phyloP scores from a whole-genome alignment of 2,329 filamentous ascomycete species.

The Nothomitra cinnamomea region DNA sequence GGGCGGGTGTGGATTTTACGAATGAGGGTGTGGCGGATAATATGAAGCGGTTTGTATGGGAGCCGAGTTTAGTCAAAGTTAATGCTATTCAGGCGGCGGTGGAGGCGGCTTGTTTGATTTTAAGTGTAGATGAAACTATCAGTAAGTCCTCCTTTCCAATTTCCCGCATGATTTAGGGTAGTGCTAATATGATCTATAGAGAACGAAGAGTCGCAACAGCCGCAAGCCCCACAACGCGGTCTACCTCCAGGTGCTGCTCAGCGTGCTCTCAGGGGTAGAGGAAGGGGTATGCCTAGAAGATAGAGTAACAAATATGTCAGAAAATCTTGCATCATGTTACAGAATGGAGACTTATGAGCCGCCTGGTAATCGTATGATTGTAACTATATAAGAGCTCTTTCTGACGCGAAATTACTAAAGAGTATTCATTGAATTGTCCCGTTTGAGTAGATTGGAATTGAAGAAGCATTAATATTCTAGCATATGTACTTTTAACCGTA shows the following conservation, averaged over 20 bases:
- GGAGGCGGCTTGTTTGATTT: constrained; percentile 85
- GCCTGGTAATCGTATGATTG: too few species aligned
- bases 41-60: constrained; percentile 93
- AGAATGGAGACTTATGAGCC: neutral
- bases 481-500: too few species aligned
- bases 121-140: constrained; percentile 96
- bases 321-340: neutral
- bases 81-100: constrained; percentile 94
- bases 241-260: constrained; percentile 27
- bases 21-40: constrained; percentile 89
- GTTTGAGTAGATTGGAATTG: too few species aligned
- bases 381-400: too few species aligned
- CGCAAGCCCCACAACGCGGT: constrained; percentile 61
- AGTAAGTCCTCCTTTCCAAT: constrained; percentile 29
- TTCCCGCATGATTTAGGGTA: constrained; percentile 1
- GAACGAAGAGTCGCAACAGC: constrained; percentile 82
- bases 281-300: constrained; percentile 7
- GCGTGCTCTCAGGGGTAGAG: constrained; percentile 7
- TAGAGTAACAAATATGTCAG: too few species aligned
- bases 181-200: constrained; percentile 24
- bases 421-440: too few species aligned
- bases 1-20: constrained; percentile 91
- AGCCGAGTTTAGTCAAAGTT: constrained; percentile 87
- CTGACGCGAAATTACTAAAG: too few species aligned
- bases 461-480: too few species aligned